Base-by-base conservation (phyloP, 495 filamentous ascomycete species). In the Lasiosphaeriaceae sp. region DNA sequence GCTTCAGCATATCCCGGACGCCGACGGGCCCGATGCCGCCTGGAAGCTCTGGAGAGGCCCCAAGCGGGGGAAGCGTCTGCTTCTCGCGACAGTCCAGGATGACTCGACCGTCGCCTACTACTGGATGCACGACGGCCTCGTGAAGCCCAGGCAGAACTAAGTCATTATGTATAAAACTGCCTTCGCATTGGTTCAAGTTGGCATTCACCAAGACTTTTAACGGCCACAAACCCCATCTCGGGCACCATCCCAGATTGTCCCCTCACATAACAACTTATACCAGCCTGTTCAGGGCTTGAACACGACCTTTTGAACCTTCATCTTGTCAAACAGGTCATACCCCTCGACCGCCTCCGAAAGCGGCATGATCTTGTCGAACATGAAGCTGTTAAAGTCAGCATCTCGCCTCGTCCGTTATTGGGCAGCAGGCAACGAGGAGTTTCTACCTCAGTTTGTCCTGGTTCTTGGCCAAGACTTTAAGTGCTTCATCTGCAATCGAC, bases 41-140 rank as follows among this genome's bases (percentile, higher is more conserved):
- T 66, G 63, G 66, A 60, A 58, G 66, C 57, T 73, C 9, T 77
- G 74, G 73, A 62, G 65, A 24, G 68, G 71, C 0, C 64, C 78
- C 50, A 74, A 74, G 60, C 74, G 78, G 46, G 74, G 68, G 24
- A 96, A 96, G 77, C 80, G 91, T 52, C 54, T 96, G 16, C 64
- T 97, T 26, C 75, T 99, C 41, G 92, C 90, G 21, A 90, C 90
- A 37, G 78, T 93, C 50, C 83, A 90, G 65, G 86, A 89, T 52
- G 94, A 99, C 70, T 95, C 91, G 45, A 97, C 94, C 2, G 82
- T 97, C 20, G 90, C 93, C 3, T 97, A 96, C 69, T 99, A 99
- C 68, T 82, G 96, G 64, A 83, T 97, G 44, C 92, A 96, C 61
- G 93, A 97, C 70, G 95, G 95, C 2, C 83, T 96, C 47, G 92